Evolutionary conservation across 192 early-diverging fungal genomes (phyloP).

Genomic region (Coemansia sp.): DNA sequence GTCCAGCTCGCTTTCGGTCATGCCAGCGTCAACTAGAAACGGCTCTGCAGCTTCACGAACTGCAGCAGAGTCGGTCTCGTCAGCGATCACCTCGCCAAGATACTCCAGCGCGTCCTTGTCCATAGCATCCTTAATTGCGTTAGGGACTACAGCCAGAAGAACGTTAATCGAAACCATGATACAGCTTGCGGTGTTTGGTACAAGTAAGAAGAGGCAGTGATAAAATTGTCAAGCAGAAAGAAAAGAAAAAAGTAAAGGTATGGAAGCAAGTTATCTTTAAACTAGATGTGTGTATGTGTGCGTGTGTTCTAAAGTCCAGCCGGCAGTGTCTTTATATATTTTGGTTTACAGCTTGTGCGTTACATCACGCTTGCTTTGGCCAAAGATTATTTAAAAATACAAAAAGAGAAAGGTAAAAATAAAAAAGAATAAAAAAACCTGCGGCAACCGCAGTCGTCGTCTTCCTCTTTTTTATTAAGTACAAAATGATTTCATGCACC

Average conservation of each 20-base stretch:
- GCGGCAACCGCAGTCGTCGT: no score
- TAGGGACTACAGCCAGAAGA: constrained; percentile 33
- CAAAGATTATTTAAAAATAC: neutral
- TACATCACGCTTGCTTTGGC: neutral
- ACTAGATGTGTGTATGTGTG: no score
- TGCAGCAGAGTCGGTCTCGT: constrained; percentile 37
- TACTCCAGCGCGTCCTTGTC: constrained; percentile 59
- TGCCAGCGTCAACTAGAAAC: constrained; percentile 64
- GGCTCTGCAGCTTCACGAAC: constrained; percentile 65
- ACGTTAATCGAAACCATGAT: constrained; percentile 29
- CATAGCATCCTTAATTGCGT: constrained; percentile 27
- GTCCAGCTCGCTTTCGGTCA: constrained; percentile 55
- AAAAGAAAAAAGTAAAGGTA: neutral
- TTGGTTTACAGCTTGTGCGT: neutral
- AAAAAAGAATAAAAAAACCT: neutral
- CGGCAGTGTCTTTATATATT: neutral
- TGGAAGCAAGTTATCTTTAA: no score
- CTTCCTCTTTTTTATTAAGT: no score
- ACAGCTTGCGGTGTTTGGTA: no score
- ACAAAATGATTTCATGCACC: no score
- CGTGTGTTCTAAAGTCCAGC: no score
- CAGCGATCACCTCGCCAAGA: constrained; percentile 43
- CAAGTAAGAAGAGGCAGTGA: no score
- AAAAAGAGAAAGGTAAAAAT: neutral
- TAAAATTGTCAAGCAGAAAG: no score